These are phyloP conservation scores for Malassezia japonica DNA, from an alignment of 1,284 basidiomycete genomes.

Conservation along the genomic window DNA sequence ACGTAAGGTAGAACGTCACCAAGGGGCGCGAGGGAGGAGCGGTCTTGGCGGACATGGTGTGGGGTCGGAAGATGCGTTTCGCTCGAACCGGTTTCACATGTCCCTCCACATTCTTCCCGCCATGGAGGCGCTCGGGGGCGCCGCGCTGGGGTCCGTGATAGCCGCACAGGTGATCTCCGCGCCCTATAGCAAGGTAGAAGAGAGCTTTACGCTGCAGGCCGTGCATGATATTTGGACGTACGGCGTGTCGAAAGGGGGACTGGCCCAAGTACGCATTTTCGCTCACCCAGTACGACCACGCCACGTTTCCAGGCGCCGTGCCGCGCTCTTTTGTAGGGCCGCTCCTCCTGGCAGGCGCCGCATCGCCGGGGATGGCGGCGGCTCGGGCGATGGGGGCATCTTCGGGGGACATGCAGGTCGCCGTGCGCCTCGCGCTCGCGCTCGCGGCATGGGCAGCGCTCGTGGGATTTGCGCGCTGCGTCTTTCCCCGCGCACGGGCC, in stretches of 20 bases:
- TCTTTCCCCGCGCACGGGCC: conserved; percentile 1
- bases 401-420: conserved; percentile 58
- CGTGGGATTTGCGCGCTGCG: conserved; percentile 52
- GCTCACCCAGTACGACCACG: conserved; percentile 72
- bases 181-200: conserved; percentile 93
- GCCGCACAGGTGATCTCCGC: conserved; percentile 23
- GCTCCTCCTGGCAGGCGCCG: conserved; percentile 33
- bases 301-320: conserved; percentile 76
- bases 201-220: conserved; percentile 89
- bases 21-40: not conserved
- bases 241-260: conserved; percentile 53
- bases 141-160: not conserved
- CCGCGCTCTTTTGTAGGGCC: conserved; percentile 78
- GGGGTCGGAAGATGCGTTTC: not conserved
- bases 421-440: conserved; percentile 67
- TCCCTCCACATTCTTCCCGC: not conserved
- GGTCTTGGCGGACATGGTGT: not conserved
- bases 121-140: not conserved
- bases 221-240: conserved; percentile 76
- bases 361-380: conserved; percentile 39
- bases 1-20: conserved; percentile 5
- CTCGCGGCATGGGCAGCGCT: conserved; percentile 61
- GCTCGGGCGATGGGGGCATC: conserved; percentile 51
- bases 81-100: not conserved
- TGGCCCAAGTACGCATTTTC: too few species aligned